Base-by-base conservation (phyloP, 1,284 basidiomycete genomes). In the Rhodotorula sp. region DNA sequence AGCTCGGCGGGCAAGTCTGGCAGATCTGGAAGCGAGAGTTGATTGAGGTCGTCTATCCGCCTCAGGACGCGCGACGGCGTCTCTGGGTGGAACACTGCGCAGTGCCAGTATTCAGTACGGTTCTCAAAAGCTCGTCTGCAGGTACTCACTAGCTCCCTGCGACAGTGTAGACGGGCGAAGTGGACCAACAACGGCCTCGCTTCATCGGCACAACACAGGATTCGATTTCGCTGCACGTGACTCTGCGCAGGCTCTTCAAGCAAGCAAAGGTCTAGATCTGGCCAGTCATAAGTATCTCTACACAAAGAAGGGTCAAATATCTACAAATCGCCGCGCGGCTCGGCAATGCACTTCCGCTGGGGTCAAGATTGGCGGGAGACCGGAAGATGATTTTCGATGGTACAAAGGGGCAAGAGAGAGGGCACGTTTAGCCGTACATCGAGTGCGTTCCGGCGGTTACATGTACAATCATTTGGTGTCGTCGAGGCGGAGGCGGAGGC, bases 11-110 rank as follows among this genome's bases (percentile, higher is more conserved):
- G 77, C 34, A 76, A 67, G 56, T 60, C 70, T 2, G 77, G 77
- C 21, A 77, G 68, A 50, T 70, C 69, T n/a, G 76, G 75, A 18
- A 77, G 64, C 26, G 64, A 61, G 48, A 75, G 64, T 55, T 71
- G 64, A 55, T 76, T 66, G 50, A 75, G 64, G 43, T 59, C 69
- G 47, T 70, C 49, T 47, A 78, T 68, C 34, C 71, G 55, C 23
- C 77, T 64, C 43, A 77, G 56, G 18, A 78, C 72, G 15, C 77
- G 70, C 67, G 77, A 78, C 19, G 77, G 77, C 66, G 77, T 78
- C 61, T 78, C 77, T 8, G 64, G 64, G 23, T 68, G 57, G 56
- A 67, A 74, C 72, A 74, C 66, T 67, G 59, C 23, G 34, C 4
- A 23, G 4, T 8, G 21, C 28, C 8, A 15, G n/a, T 18, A 55